Conservation (phyloP, 208 protist species). For the Herpetomonas samuelpessoai region DNA sequence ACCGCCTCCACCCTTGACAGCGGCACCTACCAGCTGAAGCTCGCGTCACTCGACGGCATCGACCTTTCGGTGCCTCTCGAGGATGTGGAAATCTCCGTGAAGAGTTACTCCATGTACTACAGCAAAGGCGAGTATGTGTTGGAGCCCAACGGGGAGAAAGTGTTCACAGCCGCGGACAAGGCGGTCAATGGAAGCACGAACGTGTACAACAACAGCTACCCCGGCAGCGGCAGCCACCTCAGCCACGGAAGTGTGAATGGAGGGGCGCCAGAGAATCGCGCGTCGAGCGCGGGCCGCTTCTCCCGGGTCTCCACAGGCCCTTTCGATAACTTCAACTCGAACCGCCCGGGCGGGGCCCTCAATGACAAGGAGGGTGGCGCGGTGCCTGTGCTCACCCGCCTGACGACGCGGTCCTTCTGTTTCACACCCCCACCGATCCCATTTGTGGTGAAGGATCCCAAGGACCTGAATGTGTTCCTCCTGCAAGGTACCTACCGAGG, state of each 20-base stretch:
- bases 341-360: no score
- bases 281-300: not conserved
- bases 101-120: slow-evolving; percentile 58
- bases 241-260: no score
- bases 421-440: slow-evolving; percentile 40
- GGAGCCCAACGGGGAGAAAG: slow-evolving; percentile 31
- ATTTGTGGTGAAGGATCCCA: slow-evolving; percentile 36
- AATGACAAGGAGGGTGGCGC: no score
- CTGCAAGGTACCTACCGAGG: slow-evolving; percentile 39
- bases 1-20: slow-evolving; percentile 22
- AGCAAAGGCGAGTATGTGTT: slow-evolving; percentile 39
- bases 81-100: slow-evolving; percentile 40
- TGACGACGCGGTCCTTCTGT: slow-evolving; percentile 20
- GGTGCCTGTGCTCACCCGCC: slow-evolving; percentile 24
- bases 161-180: slow-evolving; percentile 10
- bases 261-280: no score
- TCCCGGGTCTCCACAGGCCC: no score
- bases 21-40: slow-evolving; percentile 37
- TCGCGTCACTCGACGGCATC: slow-evolving; percentile 40
- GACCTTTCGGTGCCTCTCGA: slow-evolving; percentile 48
- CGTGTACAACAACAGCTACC: not conserved
- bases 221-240: not conserved
- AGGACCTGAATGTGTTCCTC: slow-evolving; percentile 55
- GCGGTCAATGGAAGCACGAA: not conserved
- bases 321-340: no score